phyloP scores from a whole-genome alignment of 2,329 filamentous ascomycete species.

The Neopestalotiopsis sp. region DNA sequence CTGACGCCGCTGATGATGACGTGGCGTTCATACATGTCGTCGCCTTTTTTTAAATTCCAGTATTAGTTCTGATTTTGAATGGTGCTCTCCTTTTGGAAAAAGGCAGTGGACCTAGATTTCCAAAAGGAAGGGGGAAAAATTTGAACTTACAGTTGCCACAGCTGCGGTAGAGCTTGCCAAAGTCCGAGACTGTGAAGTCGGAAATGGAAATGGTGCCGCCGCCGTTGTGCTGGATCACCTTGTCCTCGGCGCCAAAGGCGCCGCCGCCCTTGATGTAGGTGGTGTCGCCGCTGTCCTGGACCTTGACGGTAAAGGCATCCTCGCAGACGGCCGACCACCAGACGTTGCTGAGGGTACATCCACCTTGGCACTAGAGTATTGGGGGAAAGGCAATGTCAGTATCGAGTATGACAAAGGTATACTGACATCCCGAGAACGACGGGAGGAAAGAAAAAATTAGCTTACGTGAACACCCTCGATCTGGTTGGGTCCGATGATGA shows the following conservation, averaged over 20 bases:
- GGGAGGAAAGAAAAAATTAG: background rate
- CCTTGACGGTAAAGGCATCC: slow-evolving; percentile 30
- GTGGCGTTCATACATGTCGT: slow-evolving; percentile 36
- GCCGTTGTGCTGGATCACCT: slow-evolving; percentile 28
- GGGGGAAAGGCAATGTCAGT: background rate
- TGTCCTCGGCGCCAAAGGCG: slow-evolving; percentile 32
- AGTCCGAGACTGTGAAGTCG: slow-evolving; percentile 44
- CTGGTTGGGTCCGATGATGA: slow-evolving; percentile 45
- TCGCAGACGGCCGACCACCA: slow-evolving; percentile 45
- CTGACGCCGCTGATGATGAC: slow-evolving; percentile 37
- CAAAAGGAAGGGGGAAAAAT: background rate
- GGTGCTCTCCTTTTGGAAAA: background rate
- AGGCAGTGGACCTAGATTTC: background rate
- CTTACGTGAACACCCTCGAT: slow-evolving; percentile 42
- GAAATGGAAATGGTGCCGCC: slow-evolving; percentile 22
- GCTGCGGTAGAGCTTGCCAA: slow-evolving; percentile 51
- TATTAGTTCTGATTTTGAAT: background rate
- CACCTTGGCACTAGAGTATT: slow-evolving; percentile 33
- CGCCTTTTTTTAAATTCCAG: slow-evolving; percentile 15
- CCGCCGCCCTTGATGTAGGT: slow-evolving; percentile 30
- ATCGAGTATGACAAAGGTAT: background rate
- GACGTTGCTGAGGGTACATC: slow-evolving; percentile 37
- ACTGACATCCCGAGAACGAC: too few relatives aligned
- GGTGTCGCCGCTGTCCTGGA: slow-evolving; percentile 16
- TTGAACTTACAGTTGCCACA: slow-evolving; percentile 47